Percentiles rank a stretch among this genome's conserved stretches.
phyloP scores from a whole-genome alignment of 2,329 filamentous ascomycete species.

The Monosporascus sp. region DNA sequence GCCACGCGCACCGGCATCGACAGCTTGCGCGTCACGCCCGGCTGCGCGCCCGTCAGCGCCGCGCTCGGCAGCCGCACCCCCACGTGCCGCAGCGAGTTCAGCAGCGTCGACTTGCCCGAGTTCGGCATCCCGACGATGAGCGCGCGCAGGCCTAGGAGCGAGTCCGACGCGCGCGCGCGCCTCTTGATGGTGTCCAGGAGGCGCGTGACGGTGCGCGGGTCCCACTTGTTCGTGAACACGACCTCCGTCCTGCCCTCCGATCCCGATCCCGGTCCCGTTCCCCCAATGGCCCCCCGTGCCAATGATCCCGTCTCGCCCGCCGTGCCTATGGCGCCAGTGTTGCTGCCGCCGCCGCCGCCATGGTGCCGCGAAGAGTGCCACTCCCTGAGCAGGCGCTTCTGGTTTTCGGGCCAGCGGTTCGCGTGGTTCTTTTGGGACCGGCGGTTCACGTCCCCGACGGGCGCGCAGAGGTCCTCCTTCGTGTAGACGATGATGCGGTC shows the following conservation, averaged over 20 bases:
- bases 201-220: conserved; percentile 26
- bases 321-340: neutral
- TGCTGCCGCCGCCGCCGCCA: conserved; percentile 12
- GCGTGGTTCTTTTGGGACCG: conserved; percentile 1
- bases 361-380: conserved; percentile 17
- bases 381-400: conserved; percentile 10
- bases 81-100: conserved; percentile 73
- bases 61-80: conserved; percentile 63
- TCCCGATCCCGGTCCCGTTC: too few species aligned
- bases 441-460: conserved; percentile 7
- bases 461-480: conserved; percentile 69
- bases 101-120: conserved; percentile 90
- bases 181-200: conserved; percentile 46
- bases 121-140: conserved; percentile 98
- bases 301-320: neutral
- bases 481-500: conserved; percentile 85
- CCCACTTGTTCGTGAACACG: conserved; percentile 41
- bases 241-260: conserved; percentile 13
- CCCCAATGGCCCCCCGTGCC: neutral
- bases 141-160: conserved; percentile 75
- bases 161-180: conserved; percentile 45
- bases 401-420: conserved; percentile 19
- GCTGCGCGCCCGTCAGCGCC: conserved; percentile 77
- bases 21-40: conserved; percentile 85
- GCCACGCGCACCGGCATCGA: conserved; percentile 76